Evolutionary conservation across 306 rosid species (phyloP).

Genomic region (Prunus salicina): DNA sequence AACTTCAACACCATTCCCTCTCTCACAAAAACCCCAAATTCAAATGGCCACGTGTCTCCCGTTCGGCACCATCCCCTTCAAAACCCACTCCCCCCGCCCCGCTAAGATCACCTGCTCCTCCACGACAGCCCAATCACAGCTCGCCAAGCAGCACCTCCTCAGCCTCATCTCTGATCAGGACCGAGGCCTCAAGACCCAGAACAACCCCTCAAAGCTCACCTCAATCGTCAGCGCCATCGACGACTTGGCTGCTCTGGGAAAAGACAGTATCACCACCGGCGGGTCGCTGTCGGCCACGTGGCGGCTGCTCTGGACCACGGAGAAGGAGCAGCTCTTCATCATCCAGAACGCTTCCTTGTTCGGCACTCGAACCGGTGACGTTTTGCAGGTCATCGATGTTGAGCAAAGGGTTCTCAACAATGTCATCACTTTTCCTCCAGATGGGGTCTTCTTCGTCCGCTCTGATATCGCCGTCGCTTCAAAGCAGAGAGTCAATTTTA

Average conservation of each 20-base stretch:
- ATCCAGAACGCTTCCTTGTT: constrained; percentile 67
- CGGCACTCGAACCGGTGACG: constrained; percentile 80
- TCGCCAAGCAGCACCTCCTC: constrained; percentile 60
- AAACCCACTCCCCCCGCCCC: constrained; percentile 17
- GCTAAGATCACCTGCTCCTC: constrained; percentile 53
- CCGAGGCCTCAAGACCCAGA: constrained; percentile 76
- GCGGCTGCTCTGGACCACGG: constrained; percentile 92
- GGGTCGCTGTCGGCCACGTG: constrained; percentile 70
- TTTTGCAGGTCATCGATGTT: constrained; percentile 86
- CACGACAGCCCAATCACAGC: constrained; percentile 45
- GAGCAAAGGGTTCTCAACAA: constrained; percentile 55
- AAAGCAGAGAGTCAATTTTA: constrained; percentile 77
- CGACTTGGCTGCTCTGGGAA: constrained; percentile 41
- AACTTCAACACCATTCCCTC: not conserved
- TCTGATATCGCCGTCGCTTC: constrained; percentile 65
- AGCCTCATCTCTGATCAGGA: constrained; percentile 74
- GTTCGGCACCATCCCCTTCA: constrained; percentile 27
- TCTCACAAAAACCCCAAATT: not conserved
- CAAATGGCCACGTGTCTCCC: constrained; percentile 47
- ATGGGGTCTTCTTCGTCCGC: constrained; percentile 92
- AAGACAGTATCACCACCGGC: constrained; percentile 56
- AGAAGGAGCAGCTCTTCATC: constrained; percentile 93
- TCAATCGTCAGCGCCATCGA: constrained; percentile 60
- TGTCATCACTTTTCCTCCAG: constrained; percentile 88
- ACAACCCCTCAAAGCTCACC: constrained; percentile 35